A percentile compares a stretch with the other conserved stretches of the same genome.
phyloP scores from a whole-genome alignment of 31 red algal genomes.

The Odonthalia washingtoniensis region DNA sequence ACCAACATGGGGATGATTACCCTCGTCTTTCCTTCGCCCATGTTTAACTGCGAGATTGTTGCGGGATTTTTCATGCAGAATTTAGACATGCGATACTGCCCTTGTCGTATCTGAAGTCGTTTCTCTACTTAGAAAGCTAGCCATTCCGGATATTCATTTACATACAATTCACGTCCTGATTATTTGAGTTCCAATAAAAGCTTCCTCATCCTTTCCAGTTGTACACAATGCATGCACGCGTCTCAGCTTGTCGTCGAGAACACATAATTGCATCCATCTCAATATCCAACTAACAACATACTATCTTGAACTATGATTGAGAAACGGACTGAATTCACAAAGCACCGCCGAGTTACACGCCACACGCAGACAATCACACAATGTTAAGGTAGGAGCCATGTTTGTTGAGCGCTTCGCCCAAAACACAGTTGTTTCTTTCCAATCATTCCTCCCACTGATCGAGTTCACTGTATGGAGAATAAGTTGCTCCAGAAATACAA shows the following conservation, averaged over 20 bases:
- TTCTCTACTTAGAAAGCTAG: conserved; percentile 20
- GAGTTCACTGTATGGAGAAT: too few species aligned
- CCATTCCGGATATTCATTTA: background rate
- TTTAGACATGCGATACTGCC: conserved; percentile 13
- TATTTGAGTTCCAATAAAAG: conserved; percentile 7
- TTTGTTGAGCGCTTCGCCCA: background rate
- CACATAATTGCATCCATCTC: background rate
- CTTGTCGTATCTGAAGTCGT: background rate
- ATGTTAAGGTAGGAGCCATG: background rate
- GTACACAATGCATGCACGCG: background rate
- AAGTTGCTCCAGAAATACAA: too few species aligned
- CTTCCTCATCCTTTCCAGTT: background rate
- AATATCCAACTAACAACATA: background rate
- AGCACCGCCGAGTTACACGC: background rate
- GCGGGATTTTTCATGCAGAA: background rate
- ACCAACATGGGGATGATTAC: conserved; percentile 20
- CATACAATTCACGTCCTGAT: background rate
- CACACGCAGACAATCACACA: background rate
- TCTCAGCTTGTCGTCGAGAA: background rate
- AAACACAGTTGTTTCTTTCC: background rate
- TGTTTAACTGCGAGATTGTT: background rate
- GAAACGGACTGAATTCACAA: background rate
- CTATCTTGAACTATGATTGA: background rate
- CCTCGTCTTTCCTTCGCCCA: conserved; percentile 6
- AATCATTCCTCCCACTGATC: background rate